phyloP scores from a whole-genome alignment of 805 yeast genomes.

The Candida montana region DNA sequence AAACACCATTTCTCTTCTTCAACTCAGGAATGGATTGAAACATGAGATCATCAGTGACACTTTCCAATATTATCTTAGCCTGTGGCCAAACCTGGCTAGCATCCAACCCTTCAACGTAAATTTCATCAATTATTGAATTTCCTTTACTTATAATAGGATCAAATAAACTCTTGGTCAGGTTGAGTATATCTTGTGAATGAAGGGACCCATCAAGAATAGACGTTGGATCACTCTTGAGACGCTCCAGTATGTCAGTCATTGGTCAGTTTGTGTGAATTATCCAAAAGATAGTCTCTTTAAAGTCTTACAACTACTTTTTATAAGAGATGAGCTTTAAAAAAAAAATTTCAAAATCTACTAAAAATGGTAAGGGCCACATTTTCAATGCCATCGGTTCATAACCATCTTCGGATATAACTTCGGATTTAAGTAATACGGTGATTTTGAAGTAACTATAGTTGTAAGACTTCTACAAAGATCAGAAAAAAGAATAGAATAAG shows the following conservation, averaged over 20 bases:
- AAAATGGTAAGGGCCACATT: too few relatives aligned
- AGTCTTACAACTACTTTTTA: too few relatives aligned
- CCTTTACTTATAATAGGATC: slow-evolving; percentile 25
- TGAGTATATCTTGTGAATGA: slow-evolving; percentile 8
- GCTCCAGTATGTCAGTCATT: slow-evolving; percentile 8
- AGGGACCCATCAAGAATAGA: slow-evolving; percentile 2
- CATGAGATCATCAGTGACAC: slow-evolving; percentile 60
- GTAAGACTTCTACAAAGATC: too few relatives aligned
- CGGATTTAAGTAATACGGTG: too few relatives aligned
- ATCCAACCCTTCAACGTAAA: slow-evolving; percentile 80
- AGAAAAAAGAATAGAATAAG: too few relatives aligned
- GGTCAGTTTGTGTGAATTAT: background rate
- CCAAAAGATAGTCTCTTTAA: too few relatives aligned
- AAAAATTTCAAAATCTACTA: too few relatives aligned
- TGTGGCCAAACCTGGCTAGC: slow-evolving; percentile 94
- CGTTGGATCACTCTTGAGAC: slow-evolving; percentile 10
- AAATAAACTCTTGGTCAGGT: slow-evolving; percentile 19
- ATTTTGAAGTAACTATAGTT: too few relatives aligned
- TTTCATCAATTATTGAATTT: slow-evolving; percentile 65
- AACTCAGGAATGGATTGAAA: slow-evolving; percentile 50
- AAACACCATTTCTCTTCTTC: slow-evolving; percentile 24
- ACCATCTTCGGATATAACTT: too few relatives aligned
- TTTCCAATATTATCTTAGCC: slow-evolving; percentile 77
- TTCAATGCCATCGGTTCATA: too few relatives aligned
- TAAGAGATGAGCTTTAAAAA: background rate